A percentile compares a stretch with the other conserved stretches of the same genome.
Conservation (phyloP, 208 protist species). For the Trypanosoma congolense region DNA sequence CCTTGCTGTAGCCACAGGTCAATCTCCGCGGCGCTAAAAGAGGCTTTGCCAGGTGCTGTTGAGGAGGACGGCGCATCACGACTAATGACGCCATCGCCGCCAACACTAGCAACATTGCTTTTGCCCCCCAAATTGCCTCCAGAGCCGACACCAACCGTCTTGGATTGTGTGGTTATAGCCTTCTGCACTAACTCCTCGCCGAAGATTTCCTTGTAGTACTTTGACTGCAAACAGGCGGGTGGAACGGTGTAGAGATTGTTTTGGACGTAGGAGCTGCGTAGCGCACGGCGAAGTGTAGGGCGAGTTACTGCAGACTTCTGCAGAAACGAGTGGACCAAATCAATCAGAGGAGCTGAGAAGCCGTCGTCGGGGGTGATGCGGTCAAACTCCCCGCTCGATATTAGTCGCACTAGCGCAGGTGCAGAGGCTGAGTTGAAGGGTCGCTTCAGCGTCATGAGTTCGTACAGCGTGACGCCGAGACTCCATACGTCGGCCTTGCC, state of each 20-base stretch:
- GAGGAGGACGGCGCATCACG: too few species aligned
- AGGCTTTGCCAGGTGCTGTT: too few species aligned
- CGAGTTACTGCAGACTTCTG: conserved; percentile 40
- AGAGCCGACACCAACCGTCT: not conserved
- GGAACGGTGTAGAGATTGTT: conserved; percentile 41
- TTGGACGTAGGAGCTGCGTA: conserved; percentile 51
- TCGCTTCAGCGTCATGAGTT: conserved; percentile 70
- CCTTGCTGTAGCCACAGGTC: too few species aligned
- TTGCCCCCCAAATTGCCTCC: not conserved
- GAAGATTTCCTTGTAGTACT: conserved; percentile 38
- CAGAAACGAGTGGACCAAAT: conserved; percentile 65
- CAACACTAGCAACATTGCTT: not conserved
- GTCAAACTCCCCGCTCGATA: conserved; percentile 15
- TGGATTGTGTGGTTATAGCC: conserved; percentile 16
- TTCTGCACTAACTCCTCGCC: conserved; percentile 37
- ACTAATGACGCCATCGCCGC: too few species aligned
- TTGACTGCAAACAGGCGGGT: conserved; percentile 23
- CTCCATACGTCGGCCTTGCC: conserved; percentile 94
- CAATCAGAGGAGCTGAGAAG: conserved; percentile 48
- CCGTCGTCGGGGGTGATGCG: conserved; percentile 15
- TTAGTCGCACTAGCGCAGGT: conserved; percentile 24
- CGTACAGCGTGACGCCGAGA: conserved; percentile 92
- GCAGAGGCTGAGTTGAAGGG: conserved; percentile 47
- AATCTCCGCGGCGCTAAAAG: too few species aligned
- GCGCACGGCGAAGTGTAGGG: conserved; percentile 49